Conservation (phyloP, 2,329 filamentous ascomycete genomes). For the Hypoxylon sp. region DNA sequence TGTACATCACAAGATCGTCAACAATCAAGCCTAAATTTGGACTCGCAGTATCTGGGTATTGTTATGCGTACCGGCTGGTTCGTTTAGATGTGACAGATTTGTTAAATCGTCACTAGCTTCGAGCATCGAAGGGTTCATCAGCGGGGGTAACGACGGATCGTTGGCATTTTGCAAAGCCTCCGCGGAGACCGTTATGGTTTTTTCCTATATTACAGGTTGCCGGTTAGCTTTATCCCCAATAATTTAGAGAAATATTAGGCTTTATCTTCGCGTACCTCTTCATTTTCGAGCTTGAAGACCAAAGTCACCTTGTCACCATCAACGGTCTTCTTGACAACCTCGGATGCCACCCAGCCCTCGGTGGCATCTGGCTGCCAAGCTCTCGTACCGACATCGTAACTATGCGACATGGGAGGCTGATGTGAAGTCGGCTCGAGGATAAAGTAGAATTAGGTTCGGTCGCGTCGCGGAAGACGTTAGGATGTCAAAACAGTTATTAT, state of each 20-base stretch:
- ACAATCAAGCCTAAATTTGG: constrained; percentile 40
- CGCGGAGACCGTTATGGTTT: constrained; percentile 82
- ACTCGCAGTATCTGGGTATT: constrained; percentile 15
- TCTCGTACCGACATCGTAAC: constrained; percentile 95
- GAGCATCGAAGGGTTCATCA: constrained; percentile 98
- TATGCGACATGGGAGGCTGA: constrained; percentile 81
- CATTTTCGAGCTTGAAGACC: constrained; percentile 91
- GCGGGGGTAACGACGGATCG: constrained; percentile 84
- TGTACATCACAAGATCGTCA: constrained; percentile 57
- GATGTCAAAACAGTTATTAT: constrained; percentile 43
- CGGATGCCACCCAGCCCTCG: constrained; percentile 97
- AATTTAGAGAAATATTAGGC: background rate
- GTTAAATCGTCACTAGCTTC: constrained; percentile 99
- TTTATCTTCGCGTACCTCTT: constrained; percentile 74
- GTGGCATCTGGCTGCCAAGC: constrained; percentile 98
- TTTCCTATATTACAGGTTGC: constrained; percentile 69
- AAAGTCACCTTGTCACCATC: constrained; percentile 90
- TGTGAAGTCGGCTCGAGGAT: constrained; percentile 34
- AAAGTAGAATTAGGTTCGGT: constrained; percentile 32
- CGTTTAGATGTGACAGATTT: constrained; percentile 97
- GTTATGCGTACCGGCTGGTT: constrained; percentile 81
- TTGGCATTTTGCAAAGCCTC: constrained; percentile 83
- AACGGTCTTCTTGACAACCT: constrained; percentile 87
- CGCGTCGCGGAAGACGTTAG: constrained; percentile 42
- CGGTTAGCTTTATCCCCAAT: constrained; percentile 35